Evolutionary conservation across 768 basidiomycete genomes (phyloP).

Genomic region (Amanita subjunquillea): DNA sequence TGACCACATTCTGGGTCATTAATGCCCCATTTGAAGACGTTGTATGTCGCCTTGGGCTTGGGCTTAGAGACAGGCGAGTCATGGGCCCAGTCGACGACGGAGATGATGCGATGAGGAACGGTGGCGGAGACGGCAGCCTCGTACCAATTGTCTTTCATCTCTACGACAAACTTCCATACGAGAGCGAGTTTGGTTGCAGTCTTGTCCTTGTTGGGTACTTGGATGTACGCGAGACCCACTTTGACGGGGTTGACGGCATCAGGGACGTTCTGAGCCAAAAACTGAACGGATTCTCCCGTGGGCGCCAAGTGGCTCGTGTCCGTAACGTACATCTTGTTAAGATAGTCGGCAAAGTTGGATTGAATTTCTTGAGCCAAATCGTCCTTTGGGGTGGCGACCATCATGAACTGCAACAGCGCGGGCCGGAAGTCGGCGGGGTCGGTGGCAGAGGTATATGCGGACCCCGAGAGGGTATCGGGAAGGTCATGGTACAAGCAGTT

Average conservation of each 20-base stretch:
- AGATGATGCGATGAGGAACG: constrained; percentile 71
- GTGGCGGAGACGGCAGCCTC: constrained; percentile 74
- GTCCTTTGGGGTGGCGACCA: constrained; percentile 52
- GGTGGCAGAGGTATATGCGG: constrained; percentile 6
- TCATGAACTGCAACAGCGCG: constrained; percentile 72
- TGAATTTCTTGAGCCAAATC: constrained; percentile 38
- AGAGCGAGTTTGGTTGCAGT: constrained; percentile 52
- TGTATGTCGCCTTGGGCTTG: constrained; percentile 40
- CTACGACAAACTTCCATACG: constrained; percentile 90
- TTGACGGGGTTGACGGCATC: constrained; percentile 76
- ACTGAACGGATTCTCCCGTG: constrained; percentile 25
- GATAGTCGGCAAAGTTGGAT: constrained; percentile 36
- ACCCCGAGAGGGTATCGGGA: constrained; percentile 22
- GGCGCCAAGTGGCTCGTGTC: constrained; percentile 37
- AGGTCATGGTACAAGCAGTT: constrained; percentile 47
- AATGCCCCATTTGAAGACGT: constrained; percentile 70
- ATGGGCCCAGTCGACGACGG: constrained; percentile 92
- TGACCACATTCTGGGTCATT: constrained; percentile 78
- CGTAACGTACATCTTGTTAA: constrained; percentile 36
- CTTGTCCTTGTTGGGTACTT: constrained; percentile 60
- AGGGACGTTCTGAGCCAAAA: constrained; percentile 52
- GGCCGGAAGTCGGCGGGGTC: constrained; percentile 34
- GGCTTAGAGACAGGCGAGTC: constrained; percentile 50
- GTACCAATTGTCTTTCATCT: constrained; percentile 96
- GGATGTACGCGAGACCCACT: constrained; percentile 69